Evolutionary conservation across 2,329 filamentous ascomycete species (phyloP), one percentile per base, ranked within the genome.

Genomic region (Neonectria coccinea): DNA sequence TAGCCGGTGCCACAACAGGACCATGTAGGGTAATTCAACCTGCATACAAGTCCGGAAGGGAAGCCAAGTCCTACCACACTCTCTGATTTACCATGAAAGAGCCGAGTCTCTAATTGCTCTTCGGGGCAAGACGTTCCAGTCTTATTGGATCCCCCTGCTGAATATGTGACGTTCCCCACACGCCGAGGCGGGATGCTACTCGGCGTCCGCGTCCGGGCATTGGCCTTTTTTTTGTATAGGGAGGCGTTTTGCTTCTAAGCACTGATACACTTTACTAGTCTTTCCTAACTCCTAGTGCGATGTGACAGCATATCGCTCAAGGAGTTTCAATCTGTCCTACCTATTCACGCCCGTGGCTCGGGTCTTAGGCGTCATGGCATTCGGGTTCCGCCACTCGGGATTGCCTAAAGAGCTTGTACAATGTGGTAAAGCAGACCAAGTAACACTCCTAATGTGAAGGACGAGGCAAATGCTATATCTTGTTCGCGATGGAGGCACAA

Each of bases 301-400:
- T 11, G 39, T 6, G 8, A 33, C 5, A 33, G 31, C 36, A 14
- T 31, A 31, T 31, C 2, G 10, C n/a, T 20, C 5, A 10, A 14
- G 4, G 29, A 20, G 16, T 16, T 8, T 51, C 6, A 51, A 20
- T 20, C 14, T 12, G 11, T 20, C n/a, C 29, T 48, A 5, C 36
- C 36, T n/a, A n/a, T 8, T 8, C 36, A n/a, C 14, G 29, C 41
- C 11, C 44, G 27, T 31, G 18, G 11, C 44, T 41, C 44, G 25
- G 55, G 27, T 7, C 3, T 18, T 36, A 14, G 31, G 47, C 11
- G 47, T 12, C 5, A 25, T 48, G 18, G 11, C 9, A 10, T 11
- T 62, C 65, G 65, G 65, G 54, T 62, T 65, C 65, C 62, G 65
- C 57, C 42, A 59, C 10, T 50, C 61, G 59, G 45, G 36, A n/a